Base-by-base conservation (phyloP, 2,329 filamentous ascomycete species). In the Sporothrix pseudoabietina region DNA sequence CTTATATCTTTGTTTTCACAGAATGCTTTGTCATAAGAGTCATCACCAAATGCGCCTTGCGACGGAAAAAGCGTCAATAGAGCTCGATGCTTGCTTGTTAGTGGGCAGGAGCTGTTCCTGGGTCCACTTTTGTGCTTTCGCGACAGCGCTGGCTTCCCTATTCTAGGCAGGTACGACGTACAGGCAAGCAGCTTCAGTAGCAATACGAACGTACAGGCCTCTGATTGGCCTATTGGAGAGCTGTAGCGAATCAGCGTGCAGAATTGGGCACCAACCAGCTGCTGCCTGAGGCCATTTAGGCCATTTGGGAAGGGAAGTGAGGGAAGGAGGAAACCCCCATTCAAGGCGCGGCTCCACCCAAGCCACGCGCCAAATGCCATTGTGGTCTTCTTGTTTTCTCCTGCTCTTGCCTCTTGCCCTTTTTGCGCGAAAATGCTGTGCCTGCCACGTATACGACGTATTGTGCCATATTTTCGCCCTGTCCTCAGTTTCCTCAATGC, bases 281-380 rank as follows among this genome's bases (percentile, higher is more conserved):
- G 63, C 71, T 72, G 71, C 71, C 71, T 72, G 71, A 72, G 71
- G 71, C 63, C 39, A 39, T 26, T 35, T 35, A 69, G 71, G 71
- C 54, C 26, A 39, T 16, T 22, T 16, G 44, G 7, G 55, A 32
- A 12, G 19, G 39, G 35, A 14, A n/a, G 16, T 2, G 5, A 32
- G n/a, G 19, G 39, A 52, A 14, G 39, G 16, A 8, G 5, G n/a
- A 22, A 63, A 12, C 30, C 32, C 5, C 5, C 30, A n/a, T 54
- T 19, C 19, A 16, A 52, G 7, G 8, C 41, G 30, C 5, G 65
- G 19, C 65, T 68, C 69, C 57, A 71, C 69, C 69, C 71, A 66
- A 66, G 52, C 49, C 61, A 59, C 71, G 59, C 57, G 59, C 69
- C 32, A 59, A 49, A 61, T 30, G 39, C 47, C 16, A 16, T 55